Evolutionary conservation across 1,139 yeast species (phyloP), one percentile per base, ranked within the genome.

Genomic region (Petasospora rhodanensis): DNA sequence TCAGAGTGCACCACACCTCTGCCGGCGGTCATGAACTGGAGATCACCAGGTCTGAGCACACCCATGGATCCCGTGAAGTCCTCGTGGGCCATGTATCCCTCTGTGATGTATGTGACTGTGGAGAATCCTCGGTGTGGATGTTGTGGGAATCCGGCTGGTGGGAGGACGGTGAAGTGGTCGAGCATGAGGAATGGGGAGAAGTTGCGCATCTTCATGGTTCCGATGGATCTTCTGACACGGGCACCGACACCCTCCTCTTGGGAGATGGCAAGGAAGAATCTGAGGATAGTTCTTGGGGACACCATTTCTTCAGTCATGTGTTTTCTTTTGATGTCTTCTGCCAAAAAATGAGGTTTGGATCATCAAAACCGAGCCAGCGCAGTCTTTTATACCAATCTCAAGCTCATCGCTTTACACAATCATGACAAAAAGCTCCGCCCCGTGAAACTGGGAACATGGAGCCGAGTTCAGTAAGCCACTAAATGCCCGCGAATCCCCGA

Each of bases 1-100:
- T 84, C 94, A 6, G 87, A 74, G 52, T 86, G 95, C 24, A 84
- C 86, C 28, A 86, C 76, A 35, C 95, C 96, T 46, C 70, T 74
- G 37, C 96, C 96, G 7, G 96, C 96, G 37, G 96, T 87, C 95
- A 87, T 87, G 56, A 87, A 86, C 61, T 87, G 96, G 47, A 87
- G 65, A 55, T 87, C 96, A 32, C 96, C 96, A 15, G 87, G 79
- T 39, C 76, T 73, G 36, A 87, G 64, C 14, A 85, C 68, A 35
- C 96, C 96, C 37, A 73, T 70, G 22, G 80, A 66, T 1, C 96
- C 96, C 3, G 95, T 84, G 63, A 86, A 85, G 58, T 87, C 96
- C 57, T 85, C 95, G 57, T 87, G 96, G 18, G 93, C 91, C 59
- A 87, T 66, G 38, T 76, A 78, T 31, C 96, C 96, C 36, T 75